These are phyloP conservation scores for Ceratobasidium sp. DNA, from an alignment of 1,284 basidiomycete genomes.

Conservation along the genomic window DNA sequence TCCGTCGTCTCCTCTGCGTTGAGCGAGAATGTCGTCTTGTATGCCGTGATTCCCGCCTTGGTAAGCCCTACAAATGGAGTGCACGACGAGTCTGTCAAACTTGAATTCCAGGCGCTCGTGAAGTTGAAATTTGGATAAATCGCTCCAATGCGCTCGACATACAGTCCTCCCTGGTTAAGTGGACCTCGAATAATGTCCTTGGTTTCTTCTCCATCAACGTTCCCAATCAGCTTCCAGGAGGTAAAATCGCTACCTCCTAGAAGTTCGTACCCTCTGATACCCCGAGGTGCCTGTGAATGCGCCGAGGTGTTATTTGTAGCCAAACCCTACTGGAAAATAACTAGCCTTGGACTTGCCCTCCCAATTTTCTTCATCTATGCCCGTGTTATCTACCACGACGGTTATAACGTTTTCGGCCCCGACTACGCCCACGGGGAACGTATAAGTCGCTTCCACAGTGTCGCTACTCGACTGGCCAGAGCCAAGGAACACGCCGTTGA, in stretches of 20 bases:
- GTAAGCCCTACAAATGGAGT: slow-evolving; percentile 4
- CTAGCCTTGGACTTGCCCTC: slow-evolving; percentile 45
- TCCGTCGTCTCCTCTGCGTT: too few relatives aligned
- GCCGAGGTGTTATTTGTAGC: too few relatives aligned
- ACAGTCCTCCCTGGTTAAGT: slow-evolving; percentile 12
- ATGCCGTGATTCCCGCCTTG: slow-evolving; percentile 11
- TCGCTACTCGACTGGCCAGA: slow-evolving; percentile 48
- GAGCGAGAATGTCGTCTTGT: slow-evolving; percentile 31
- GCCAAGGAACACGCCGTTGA: slow-evolving; percentile 56
- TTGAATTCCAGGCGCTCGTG: slow-evolving; percentile 12
- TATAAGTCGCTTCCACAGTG: slow-evolving; percentile 44
- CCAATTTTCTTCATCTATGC: slow-evolving; percentile 45
- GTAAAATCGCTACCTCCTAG: slow-evolving; percentile 15
- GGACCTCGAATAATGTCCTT: slow-evolving; percentile 23
- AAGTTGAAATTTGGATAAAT: slow-evolving; percentile 8
- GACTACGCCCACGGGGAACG: slow-evolving; percentile 47
- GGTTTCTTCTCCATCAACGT: slow-evolving; percentile 27
- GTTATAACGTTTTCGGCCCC: slow-evolving; percentile 51
- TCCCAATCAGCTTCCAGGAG: slow-evolving; percentile 26
- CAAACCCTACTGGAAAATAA: neutral
- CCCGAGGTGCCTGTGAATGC: slow-evolving; percentile 43
- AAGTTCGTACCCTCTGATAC: slow-evolving; percentile 45
- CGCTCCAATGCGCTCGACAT: slow-evolving; percentile 22
- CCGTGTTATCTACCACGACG: slow-evolving; percentile 48
- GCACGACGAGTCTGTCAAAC: neutral